Conservation (phyloP, 1,284 basidiomycete genomes). For the Rhodotorula sp. region DNA sequence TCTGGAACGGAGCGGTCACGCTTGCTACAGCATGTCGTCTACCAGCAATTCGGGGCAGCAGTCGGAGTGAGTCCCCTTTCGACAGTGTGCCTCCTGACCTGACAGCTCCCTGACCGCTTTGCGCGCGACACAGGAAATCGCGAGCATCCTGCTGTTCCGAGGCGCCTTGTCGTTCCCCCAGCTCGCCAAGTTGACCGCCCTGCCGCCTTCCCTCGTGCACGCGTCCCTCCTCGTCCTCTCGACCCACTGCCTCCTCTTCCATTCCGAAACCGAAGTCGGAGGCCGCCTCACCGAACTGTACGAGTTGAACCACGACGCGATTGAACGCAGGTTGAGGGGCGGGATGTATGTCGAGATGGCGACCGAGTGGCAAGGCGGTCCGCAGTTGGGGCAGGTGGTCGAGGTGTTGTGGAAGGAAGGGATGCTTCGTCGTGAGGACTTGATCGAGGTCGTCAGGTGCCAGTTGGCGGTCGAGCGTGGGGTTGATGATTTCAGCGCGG, state of each 20-base stretch:
- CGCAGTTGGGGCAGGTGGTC: conserved; percentile 13
- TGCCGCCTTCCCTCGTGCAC: conserved; percentile 67
- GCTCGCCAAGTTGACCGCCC: conserved; percentile 59
- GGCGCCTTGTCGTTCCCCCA: conserved; percentile 72
- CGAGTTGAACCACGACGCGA: conserved; percentile 50
- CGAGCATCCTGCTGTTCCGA: conserved; percentile 74
- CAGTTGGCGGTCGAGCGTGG: not conserved
- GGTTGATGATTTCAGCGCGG: not conserved
- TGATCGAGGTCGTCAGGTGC: conserved; percentile 18
- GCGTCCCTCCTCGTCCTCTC: conserved; percentile 77
- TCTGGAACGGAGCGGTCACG: conserved; percentile 20
- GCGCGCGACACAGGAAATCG: conserved; percentile 71
- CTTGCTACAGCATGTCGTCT: conserved; percentile 71
- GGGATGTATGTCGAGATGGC: conserved; percentile 72
- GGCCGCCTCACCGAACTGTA: conserved; percentile 48
- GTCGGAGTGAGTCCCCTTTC: conserved; percentile 60
- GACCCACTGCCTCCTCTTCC: conserved; percentile 71
- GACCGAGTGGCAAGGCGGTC: conserved; percentile 46
- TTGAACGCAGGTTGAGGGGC: conserved; percentile 48
- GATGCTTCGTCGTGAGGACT: conserved; percentile 27
- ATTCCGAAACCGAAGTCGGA: conserved; percentile 44
- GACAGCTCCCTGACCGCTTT: not conserved
- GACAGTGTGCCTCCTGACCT: not conserved
- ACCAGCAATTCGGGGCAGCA: conserved; percentile 74
- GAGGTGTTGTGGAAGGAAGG: conserved; percentile 31